phyloP scores from a whole-genome alignment of 2,329 filamentous ascomycete species.

The Daldinia sp. region DNA sequence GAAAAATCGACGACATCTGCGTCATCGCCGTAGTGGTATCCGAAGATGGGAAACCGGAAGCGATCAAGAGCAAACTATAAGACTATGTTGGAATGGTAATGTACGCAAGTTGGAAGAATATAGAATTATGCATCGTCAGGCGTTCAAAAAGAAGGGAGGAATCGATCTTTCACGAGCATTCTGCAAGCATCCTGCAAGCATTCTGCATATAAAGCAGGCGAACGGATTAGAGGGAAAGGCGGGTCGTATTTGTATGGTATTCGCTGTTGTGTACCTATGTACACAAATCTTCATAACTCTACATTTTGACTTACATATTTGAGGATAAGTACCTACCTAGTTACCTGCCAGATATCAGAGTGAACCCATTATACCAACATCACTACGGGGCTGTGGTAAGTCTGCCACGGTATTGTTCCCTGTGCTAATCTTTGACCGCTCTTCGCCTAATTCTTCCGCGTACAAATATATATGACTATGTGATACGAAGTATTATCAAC shows the following conservation, averaged over 20 bases:
- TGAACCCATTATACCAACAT: not conserved
- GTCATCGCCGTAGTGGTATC: constrained; percentile 84
- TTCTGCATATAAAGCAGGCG: constrained; percentile 17
- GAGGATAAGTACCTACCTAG: constrained; percentile 7
- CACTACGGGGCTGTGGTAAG: not conserved
- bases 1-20: constrained; percentile 96
- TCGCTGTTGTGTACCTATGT: constrained; percentile 22
- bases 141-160: constrained; percentile 40
- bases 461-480: not conserved
- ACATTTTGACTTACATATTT: not conserved
- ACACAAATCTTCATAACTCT: constrained; percentile 22
- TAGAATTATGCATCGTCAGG: constrained; percentile 43
- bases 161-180: constrained; percentile 15
- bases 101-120: constrained; percentile 8
- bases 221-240: not conserved
- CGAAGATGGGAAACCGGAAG: constrained; percentile 61
- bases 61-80: constrained; percentile 48
- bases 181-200: constrained; percentile 11
- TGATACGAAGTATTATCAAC: not conserved
- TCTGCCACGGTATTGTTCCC: constrained; percentile 1
- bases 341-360: not conserved
- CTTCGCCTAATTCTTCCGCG: not conserved
- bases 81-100: not conserved
- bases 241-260: constrained; percentile 22
- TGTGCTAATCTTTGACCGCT: not conserved